Base-by-base conservation (phyloP, 2,329 filamentous ascomycete genomes). In the Aspergillus hiratsukae region DNA sequence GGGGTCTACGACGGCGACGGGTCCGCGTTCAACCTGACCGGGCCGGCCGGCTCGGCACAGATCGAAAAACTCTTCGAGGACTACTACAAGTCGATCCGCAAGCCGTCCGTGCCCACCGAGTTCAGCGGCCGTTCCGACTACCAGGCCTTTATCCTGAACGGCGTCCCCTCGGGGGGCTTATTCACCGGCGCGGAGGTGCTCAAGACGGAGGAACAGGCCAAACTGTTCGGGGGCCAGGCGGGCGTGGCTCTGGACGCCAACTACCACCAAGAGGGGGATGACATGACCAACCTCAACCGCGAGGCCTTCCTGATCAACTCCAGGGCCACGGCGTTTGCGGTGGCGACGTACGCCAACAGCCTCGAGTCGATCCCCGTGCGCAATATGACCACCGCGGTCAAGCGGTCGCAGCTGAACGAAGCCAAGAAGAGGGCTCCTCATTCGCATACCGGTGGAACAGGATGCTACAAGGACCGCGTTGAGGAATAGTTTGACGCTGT, bases 81-180 rank as follows among this genome's bases (percentile, higher is more conserved):
- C 50, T 91, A 83, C 80, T 91, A 87, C 75, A 72, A 79, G 58
- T 72, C 77, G 1, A 78, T 86, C 23, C 85, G 80, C 1, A 78
- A 86, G 55, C 85, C 86, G 72, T 87, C 86, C 69, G 88, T 84
- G 0, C 84, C 88, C 56, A 89, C 89, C 28, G 82, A 84, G 2
- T 93, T 94, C 62, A 87, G 91, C 64, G 89, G 89, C 6, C 85
- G 89, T 57, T 90, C 86, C 60, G 90, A 94, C 72, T 93, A 93
- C 65, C 87, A 86, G 51, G 87, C 84, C 1, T 92, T 93, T 76
- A 87, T 91, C 65, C 80, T 83, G 37, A 80, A 83, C 55, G 87
- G 87, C 3, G 90, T 92, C 45, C 87, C 89, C 0, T 84, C 84
- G 1, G 88, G 89, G 25, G 89, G 89, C 29, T 84, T 92, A 58